Base-by-base conservation (phyloP, 345 rosid genomes). In the Brassica incana region DNA sequence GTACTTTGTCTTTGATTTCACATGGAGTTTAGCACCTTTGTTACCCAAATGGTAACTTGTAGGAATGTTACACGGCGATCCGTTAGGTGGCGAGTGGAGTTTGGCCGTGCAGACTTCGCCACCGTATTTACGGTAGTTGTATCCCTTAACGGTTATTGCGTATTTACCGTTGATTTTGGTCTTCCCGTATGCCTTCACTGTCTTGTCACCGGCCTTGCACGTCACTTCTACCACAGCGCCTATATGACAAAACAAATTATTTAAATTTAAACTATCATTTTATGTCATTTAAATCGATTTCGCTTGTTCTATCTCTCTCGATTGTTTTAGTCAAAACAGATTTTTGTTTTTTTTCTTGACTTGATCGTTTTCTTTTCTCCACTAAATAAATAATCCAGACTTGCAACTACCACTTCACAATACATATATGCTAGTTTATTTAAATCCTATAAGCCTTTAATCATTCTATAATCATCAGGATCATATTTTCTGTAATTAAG, bases 181-280 rank as follows among this genome's bases (percentile, higher is more conserved):
- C 71, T 73, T 84, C 7, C 92, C 95, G 8, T 90, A 90, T 10
- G 90, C 90, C 77, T 78, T 86, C 35, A 90, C 85, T 45, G 62
- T 63, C 76, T 87, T 85, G 64, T 86, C 83, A 6, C 91, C 95
- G 5, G 77, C 85, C 78, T 87, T 77, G 78, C 95, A 90, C 5
- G 91, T 90, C 60, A 90, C 88, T 72, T 90, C 92, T 71, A 90
- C 95, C 6, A 85, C 88, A 23, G 95, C 95, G 61, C 90, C 95
- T 90, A 87, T 40, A 73, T 2, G 61, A 76, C 78, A 65, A 70
- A 67, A n/a, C 29, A 20, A 56, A 56, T 65, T 20, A 40, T 38
- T 12, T 8, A 58, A 58, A 38, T 40, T 62, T 69, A 5, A 74
- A 29, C 6, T 20, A 70, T 40, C 50, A 65, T 30, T 58, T 54